Base-by-base conservation (phyloP, 306 rosid genomes). In the Sindora glabra region DNA sequence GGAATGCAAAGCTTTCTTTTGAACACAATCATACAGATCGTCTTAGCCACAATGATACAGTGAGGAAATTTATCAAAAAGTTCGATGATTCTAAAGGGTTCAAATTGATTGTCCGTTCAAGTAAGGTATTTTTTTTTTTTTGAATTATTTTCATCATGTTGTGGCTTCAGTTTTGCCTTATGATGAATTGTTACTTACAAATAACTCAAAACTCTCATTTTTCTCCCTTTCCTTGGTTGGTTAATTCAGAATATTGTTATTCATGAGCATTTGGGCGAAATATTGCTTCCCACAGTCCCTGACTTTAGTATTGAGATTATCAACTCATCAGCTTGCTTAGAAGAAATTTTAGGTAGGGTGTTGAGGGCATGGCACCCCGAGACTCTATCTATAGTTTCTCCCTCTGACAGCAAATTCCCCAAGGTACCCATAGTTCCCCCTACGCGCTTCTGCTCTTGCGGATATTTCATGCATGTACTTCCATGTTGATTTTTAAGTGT, bases 91-190 rank as follows among this genome's bases (percentile, higher is more conserved):
- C 25, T 18, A 18, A 67, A 42, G 77, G 58, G 21, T 74, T 29
- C 48, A 74, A 56, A 62, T 66, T 79, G 77, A 47, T 79, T 70
- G 63, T 79, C 53, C 59, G 66, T 16, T 70, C 80, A 26, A 62
- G 18, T 6, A 74, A 65, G 84, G 84, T 79, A 62, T n/a, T 36
- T 10, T 38, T 38, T 53, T 59, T 64, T 14, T 1, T n/a, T n/a
- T n/a, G n/a, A 13, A 41, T 29, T 10, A 41, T 29, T 6, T 47
- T 30, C 15, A 4, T 23, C 33, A 29, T 65, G 11, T 51, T 18
- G 40, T 52, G 37, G 42, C 42, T 15, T 52, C 2, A 10, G 16
- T 34, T 17, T 33, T 29, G 34, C 34, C 1, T 29, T 17, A 58
- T 33, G 27, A 41, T 19, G 22, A 32, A 59, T 23, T 46, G 62